Base-by-base conservation (phyloP, 768 basidiomycete species). In the Panellus pusillus region DNA sequence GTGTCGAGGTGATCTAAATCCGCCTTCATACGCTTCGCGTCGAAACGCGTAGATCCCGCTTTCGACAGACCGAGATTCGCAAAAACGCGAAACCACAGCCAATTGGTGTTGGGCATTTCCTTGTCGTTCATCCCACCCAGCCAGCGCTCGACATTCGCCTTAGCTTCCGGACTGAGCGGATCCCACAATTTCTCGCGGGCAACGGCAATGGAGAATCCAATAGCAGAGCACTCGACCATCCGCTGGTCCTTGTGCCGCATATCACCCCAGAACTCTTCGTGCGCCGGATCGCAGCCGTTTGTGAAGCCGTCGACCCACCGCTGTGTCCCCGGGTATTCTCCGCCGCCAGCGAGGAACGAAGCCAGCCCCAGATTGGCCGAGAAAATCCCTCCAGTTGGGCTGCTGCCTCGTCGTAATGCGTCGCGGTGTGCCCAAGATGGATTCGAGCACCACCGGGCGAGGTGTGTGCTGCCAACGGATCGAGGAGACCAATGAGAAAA, bases 81-180 rank as follows among this genome's bases (percentile, higher is more conserved):
- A 62, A 89, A 89, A 0, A 83, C 87, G 52, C 87, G 76, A 70
- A 90, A 90, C 88, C 88, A 90, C 6, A 91, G 74, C 87, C 88
- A 89, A 62, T 90, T 90, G 7, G 87, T 89, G 64, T 89, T 86
- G 20, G 87, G 87, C 87, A 90, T 89, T 57, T 85, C 79, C 73
- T 89, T 89, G 68, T 86, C 84, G 63, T 89, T 90, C 79, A 90
- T 89, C 0, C 84, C 81, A 8, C 83, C 81, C 3, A 90, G 73
- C 84, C 88, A 90, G 11, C 70, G 70, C 58, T 82, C 86, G 36
- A 89, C 74, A 55, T 82, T 77, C 54, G 67, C 68, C 68, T 84
- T 84, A 11, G 76, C 79, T 53, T 76, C 70, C 3, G 74, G 71
- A 46, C 70, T 72, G n/a, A 87, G 66, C 14, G 78, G 77, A 63